A percentile compares a stretch with the other conserved stretches of the same genome.
Conservation (phyloP, 441 rosid species). For the Breynia disticha region DNA sequence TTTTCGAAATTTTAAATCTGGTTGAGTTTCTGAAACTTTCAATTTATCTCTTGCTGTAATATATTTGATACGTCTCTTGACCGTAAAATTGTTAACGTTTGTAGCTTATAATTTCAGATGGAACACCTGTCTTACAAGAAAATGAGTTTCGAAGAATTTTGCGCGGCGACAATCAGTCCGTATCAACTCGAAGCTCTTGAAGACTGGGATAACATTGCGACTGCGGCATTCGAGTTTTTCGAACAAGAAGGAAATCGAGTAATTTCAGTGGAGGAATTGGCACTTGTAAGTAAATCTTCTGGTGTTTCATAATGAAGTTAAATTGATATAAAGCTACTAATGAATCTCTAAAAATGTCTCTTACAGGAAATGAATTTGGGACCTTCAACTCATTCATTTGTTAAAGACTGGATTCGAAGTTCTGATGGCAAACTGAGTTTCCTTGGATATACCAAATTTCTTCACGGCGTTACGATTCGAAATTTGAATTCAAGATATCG, state of each 20-base stretch:
- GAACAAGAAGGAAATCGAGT: slow-evolving; percentile 78
- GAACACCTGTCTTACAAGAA: slow-evolving; percentile 63
- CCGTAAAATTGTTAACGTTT: neutral
- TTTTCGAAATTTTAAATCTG: slow-evolving; percentile 50
- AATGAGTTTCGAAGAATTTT: slow-evolving; percentile 79
- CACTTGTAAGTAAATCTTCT: slow-evolving; percentile 31
- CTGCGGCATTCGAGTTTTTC: slow-evolving; percentile 56
- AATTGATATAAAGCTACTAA: neutral
- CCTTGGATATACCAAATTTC: slow-evolving; percentile 75
- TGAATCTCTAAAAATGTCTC: neutral
- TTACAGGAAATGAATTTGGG: slow-evolving; percentile 86
- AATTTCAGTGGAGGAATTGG: slow-evolving; percentile 72
- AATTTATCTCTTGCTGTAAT: neutral
- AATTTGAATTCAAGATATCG: slow-evolving; percentile 59
- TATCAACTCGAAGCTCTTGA: slow-evolving; percentile 77
- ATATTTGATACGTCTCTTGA: too few relatives aligned
- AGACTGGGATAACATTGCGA: slow-evolving; percentile 69
- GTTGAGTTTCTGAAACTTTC: slow-evolving; percentile 32
- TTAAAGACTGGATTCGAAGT: slow-evolving; percentile 66
- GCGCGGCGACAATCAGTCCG: slow-evolving; percentile 78
- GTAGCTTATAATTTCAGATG: slow-evolving; percentile 34
- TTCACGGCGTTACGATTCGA: slow-evolving; percentile 89
- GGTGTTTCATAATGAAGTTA: neutral
- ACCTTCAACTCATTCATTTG: slow-evolving; percentile 51
- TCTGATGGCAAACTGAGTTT: slow-evolving; percentile 77